These are phyloP conservation scores for Pseudohalonectria lignicola DNA, from an alignment of 2,329 filamentous ascomycete species.

Conservation along the genomic window DNA sequence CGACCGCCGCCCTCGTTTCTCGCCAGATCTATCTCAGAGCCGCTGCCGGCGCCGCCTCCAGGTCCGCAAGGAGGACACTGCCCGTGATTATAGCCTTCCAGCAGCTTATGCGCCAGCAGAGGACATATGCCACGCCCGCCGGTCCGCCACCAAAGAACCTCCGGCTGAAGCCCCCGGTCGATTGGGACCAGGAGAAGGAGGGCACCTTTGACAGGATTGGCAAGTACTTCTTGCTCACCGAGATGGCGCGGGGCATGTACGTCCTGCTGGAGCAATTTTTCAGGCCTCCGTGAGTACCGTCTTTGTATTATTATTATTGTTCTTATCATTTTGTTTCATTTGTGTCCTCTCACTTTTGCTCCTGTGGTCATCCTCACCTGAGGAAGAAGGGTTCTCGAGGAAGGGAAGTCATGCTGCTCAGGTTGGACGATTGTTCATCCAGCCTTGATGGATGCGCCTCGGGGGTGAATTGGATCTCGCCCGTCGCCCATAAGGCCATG, in stretches of 20 bases:
- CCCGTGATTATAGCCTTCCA: background rate
- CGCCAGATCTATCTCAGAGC: slow-evolving; percentile 2
- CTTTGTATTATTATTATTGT: no score
- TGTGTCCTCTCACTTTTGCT: no score
- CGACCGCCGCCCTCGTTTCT: slow-evolving; percentile 1
- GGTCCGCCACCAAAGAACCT: slow-evolving; percentile 74
- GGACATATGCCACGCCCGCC: slow-evolving; percentile 53
- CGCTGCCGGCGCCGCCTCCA: slow-evolving; percentile 1
- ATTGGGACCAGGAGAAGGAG: slow-evolving; percentile 75
- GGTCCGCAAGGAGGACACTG: slow-evolving; percentile 1
- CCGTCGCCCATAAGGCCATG: no score
- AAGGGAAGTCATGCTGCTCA: no score
- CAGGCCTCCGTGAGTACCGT: slow-evolving; percentile 83
- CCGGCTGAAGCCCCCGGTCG: slow-evolving; percentile 59
- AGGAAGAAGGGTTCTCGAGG: no score
- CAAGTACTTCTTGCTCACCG: slow-evolving; percentile 89
- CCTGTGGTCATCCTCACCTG: no score
- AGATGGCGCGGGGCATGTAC: slow-evolving; percentile 98
- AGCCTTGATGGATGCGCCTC: no score
- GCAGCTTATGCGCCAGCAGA: slow-evolving; percentile 3
- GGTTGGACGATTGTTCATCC: no score
- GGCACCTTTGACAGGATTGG: slow-evolving; percentile 71
- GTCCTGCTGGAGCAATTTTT: slow-evolving; percentile 97
- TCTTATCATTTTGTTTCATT: background rate
- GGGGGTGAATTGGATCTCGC: no score